Conservation (phyloP, 1,284 basidiomycete genomes). For the Hortiboletus rubellus region DNA sequence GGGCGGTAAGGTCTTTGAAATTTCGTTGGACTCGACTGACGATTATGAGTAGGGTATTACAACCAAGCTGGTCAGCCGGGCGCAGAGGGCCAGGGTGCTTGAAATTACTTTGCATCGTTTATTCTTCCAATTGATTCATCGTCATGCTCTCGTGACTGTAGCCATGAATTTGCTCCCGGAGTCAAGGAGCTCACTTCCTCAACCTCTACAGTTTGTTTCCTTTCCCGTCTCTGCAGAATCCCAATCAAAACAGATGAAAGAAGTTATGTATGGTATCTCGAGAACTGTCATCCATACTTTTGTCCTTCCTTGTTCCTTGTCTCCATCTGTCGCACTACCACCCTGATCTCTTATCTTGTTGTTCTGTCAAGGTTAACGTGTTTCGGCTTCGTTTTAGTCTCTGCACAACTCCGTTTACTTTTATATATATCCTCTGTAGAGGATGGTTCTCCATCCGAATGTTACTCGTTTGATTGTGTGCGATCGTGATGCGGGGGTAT, state of each 20-base stretch:
- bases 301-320: conserved; percentile 23
- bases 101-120: conserved; percentile 37
- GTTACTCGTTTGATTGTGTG: conserved; percentile 21
- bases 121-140: conserved; percentile 28
- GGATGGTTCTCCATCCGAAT: conserved; percentile 33
- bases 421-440: conserved; percentile 33
- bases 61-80: conserved; percentile 68
- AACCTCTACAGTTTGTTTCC: conserved; percentile 15
- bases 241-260: conserved; percentile 29
- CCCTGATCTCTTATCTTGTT: conserved; percentile 17
- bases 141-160: conserved; percentile 35
- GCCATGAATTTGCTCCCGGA: conserved; percentile 30
- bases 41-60: conserved; percentile 62
- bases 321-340: conserved; percentile 25
- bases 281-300: conserved; percentile 32
- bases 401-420: conserved; percentile 22
- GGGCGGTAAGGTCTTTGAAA: conserved; percentile 57
- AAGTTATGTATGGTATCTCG: conserved; percentile 38
- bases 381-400: conserved; percentile 24
- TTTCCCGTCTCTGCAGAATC: conserved; percentile 28
- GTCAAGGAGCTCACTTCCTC: conserved; percentile 24
- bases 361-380: conserved; percentile 23
- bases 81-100: conserved; percentile 62
- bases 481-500: conserved; percentile 22
- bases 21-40: conserved; percentile 14